Evolutionary conservation across 495 filamentous ascomycete genomes (phyloP), one percentile per base, ranked within the genome.

Genomic region (Niebla homalea): DNA sequence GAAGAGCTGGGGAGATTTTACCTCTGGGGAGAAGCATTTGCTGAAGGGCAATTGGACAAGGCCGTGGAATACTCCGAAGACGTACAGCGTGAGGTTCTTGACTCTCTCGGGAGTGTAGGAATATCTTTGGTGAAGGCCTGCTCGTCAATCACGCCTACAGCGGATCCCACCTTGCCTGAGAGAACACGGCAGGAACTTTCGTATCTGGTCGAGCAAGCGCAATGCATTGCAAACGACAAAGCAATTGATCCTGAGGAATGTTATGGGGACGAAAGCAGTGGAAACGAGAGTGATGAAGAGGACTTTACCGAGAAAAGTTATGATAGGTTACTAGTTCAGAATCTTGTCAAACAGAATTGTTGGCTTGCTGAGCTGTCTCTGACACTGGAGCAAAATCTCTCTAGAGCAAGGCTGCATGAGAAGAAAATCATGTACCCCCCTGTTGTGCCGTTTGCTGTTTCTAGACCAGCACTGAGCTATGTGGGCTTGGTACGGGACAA

Each of bases 1-100:
- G 42, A 60, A 26, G 54, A 57, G 19, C 36, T 61, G 1, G 57
- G 48, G 1, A 53, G 51, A 8, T 41, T 65, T 14, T 57, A 54
- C 42, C 19, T 66, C 8, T 66, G 62, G 58, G 58, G 58, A 14
- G 56, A 64, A 16, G 47, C 47, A 1, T 56, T 61, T 36, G 25
- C 35, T 5, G 35, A 48, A 4, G 58, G 58, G 0, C 43, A 43
- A 22, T 50, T 64, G 18, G 63, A 63, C 19, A 35, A 26, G 8
- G 50, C 55, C 12, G 22, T 66, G 16, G 55, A 51, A n/a, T 29
- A 57, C 16, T 59, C 60, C 1, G 44, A 55, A 15, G 50, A 57
- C 3, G 1, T 59, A 2, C 21, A 49, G n/a, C 14, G 32, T 8
- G 47, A 43, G 12, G 49, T 60, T 4, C 19, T 56, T 5, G 39